Conservation (phyloP, 73 alveolate genomes). For the Paramecium sexaurelia region DNA sequence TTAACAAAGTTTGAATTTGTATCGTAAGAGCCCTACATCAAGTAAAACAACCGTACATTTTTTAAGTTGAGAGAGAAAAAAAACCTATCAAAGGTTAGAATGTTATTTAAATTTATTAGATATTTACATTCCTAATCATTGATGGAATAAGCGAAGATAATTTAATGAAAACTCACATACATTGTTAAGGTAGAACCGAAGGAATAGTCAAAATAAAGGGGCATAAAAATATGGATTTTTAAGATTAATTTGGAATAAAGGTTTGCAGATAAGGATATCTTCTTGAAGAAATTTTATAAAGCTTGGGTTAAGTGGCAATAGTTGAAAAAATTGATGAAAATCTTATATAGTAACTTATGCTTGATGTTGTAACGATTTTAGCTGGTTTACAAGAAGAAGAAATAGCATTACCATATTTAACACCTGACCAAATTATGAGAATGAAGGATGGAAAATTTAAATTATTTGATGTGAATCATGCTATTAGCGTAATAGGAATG, state of each 20-base stretch:
- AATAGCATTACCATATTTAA: constrained; percentile 29
- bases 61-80: constrained; percentile 32
- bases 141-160: background rate
- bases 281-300: background rate
- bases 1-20: background rate
- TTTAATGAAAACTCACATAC: background rate
- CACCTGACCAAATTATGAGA: constrained; percentile 42
- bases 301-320: background rate
- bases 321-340: background rate
- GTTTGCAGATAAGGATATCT: background rate
- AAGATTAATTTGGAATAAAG: constrained; percentile 31
- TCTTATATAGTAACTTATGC: background rate
- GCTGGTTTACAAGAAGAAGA: constrained; percentile 22
- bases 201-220: constrained; percentile 30
- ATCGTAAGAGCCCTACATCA: background rate
- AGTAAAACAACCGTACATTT: background rate
- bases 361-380: background rate
- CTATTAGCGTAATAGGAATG: constrained; percentile 29
- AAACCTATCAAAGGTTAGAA: background rate
- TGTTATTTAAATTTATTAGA: background rate
- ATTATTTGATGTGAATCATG: constrained; percentile 17
- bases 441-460: constrained; percentile 24
- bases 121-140: background rate
- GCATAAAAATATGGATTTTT: background rate
- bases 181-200: background rate